phyloP scores from a whole-genome alignment of 1,284 basidiomycete species.

The Kwoniella shivajii region DNA sequence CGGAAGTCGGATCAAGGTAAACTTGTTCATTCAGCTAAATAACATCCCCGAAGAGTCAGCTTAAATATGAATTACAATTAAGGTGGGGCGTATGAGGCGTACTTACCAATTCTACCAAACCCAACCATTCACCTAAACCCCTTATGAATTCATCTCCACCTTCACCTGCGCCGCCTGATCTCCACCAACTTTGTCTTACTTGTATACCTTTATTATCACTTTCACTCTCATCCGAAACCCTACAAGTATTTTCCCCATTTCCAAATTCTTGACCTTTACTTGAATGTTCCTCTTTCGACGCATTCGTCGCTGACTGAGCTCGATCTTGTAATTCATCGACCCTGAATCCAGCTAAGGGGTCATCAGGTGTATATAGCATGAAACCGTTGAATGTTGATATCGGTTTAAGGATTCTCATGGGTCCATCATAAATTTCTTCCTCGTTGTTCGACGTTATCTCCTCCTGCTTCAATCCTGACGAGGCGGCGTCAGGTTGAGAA shows the following conservation, averaged over 20 bases:
- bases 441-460: neutral
- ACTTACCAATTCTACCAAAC: constrained; percentile 45
- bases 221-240: neutral
- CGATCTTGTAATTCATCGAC: constrained; percentile 16
- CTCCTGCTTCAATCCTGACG: neutral
- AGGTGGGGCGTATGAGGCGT: too few species aligned
- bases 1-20: constrained; percentile 29
- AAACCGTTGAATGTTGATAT: constrained; percentile 31
- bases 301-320: neutral
- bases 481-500: neutral
- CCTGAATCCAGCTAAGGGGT: constrained; percentile 39
- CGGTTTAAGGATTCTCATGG: constrained; percentile 34
- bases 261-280: neutral
- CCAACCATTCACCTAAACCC: constrained; percentile 48
- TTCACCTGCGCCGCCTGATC: constrained; percentile 44
- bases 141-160: constrained; percentile 51
- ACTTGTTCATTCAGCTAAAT: constrained; percentile 33
- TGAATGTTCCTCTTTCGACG: neutral
- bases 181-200: constrained; percentile 42
- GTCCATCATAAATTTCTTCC: constrained; percentile 9
- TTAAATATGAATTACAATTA: too few species aligned
- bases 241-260: neutral
- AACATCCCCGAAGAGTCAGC: neutral
- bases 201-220: constrained; percentile 8
- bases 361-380: constrained; percentile 49